A percentile compares a stretch with the other conserved stretches of the same genome.
Conservation (phyloP, 2,329 filamentous ascomycete genomes). For the Ilyonectria robusta region DNA sequence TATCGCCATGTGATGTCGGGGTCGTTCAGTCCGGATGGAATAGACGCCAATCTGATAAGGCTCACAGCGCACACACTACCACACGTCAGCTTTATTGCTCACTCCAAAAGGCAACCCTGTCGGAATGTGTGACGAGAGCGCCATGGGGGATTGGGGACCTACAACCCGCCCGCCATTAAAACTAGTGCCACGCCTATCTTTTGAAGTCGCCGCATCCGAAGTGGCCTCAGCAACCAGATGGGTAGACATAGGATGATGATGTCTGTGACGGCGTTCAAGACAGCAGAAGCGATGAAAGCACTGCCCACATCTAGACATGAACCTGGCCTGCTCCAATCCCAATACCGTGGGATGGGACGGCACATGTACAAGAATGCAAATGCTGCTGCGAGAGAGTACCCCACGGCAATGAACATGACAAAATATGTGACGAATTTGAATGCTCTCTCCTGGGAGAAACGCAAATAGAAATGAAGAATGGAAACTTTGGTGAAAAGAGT, state of each 20-base stretch:
- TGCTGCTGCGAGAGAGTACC: conserved; percentile 2
- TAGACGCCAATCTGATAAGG: conserved; percentile 13
- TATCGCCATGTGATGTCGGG: conserved; percentile 13
- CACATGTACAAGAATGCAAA: conserved; percentile 17
- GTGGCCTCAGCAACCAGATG: conserved; percentile 8
- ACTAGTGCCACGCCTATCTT: conserved; percentile 7
- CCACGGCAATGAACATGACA: conserved; percentile 14
- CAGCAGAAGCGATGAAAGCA: conserved; percentile 3
- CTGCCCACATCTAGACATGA: conserved; percentile 3
- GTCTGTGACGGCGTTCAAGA: conserved; percentile 3
- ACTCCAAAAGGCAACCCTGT: background rate
- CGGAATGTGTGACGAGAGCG: background rate
- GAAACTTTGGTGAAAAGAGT: conserved; percentile 14
- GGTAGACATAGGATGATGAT: conserved; percentile 9
- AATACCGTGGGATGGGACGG: conserved; percentile 12
- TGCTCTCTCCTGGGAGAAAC: conserved; percentile 2
- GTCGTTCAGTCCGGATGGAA: conserved; percentile 14
- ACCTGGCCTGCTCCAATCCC: conserved; percentile 3
- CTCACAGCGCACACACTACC: conserved; percentile 10
- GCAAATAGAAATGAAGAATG: conserved; percentile 18
- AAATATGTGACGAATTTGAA: conserved; percentile 4
- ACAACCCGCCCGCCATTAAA: conserved; percentile 11
- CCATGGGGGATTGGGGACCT: background rate
- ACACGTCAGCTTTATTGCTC: background rate
- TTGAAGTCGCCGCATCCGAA: conserved; percentile 13